Conservation (phyloP, 192 early-diverging fungal species). For the Rhizophagus sp. region DNA sequence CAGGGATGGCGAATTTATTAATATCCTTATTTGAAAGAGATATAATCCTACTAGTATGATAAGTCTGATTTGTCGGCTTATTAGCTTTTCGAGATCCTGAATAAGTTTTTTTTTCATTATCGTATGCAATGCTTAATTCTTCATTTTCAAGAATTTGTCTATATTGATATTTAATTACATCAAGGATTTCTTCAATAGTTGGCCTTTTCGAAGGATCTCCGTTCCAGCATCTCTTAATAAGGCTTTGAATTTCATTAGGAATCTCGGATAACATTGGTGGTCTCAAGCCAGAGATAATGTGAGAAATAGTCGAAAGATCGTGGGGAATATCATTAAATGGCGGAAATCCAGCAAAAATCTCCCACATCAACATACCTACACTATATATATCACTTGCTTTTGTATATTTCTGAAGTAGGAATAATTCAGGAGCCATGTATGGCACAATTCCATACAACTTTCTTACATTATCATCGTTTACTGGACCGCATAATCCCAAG, state of each 20-base stretch:
- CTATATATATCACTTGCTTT: constrained; percentile 41
- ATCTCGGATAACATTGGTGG: not conserved
- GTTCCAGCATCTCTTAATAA: constrained; percentile 2
- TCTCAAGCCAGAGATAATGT: not conserved
- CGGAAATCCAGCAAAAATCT: constrained; percentile 36
- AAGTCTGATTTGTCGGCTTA: not conserved
- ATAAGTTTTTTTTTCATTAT: not conserved
- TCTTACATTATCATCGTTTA: constrained; percentile 27
- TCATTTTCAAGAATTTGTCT: not conserved
- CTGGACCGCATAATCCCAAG: constrained; percentile 35
- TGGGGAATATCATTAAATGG: constrained; percentile 29
- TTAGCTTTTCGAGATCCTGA: not conserved
- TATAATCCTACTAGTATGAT: too few species aligned
- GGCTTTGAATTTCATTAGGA: not conserved
- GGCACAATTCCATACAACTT: constrained; percentile 38
- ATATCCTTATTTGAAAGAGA: too few species aligned
- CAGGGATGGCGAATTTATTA: too few species aligned
- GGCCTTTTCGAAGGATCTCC: constrained; percentile 12
- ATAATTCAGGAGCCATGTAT: constrained; percentile 43
- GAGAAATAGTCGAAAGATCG: not conserved
- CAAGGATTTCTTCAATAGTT: not conserved
- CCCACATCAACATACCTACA: constrained; percentile 47
- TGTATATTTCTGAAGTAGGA: constrained; percentile 35
- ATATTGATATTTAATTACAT: not conserved
- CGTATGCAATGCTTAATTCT: not conserved